Conservation (phyloP, 257 asterid genomes). For the Craterostigma plantagineum region DNA sequence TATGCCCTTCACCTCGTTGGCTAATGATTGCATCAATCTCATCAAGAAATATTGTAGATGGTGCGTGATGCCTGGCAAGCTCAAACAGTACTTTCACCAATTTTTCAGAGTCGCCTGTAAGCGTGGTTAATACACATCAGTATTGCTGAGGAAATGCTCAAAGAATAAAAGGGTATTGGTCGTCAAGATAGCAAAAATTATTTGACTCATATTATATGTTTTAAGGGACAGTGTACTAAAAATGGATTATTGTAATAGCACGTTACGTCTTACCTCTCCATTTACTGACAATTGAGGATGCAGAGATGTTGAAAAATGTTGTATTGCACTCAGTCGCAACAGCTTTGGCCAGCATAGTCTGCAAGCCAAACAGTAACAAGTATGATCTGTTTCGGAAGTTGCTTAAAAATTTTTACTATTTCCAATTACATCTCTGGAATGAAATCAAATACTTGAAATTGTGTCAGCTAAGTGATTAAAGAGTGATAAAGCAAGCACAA, state of each 20-base stretch:
- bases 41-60: slow-evolving; percentile 91
- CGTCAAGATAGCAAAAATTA: too few species aligned
- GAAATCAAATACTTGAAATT: too few species aligned
- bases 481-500: slow-evolving; percentile 7
- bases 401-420: too few species aligned
- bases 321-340: slow-evolving; percentile 99
- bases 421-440: too few species aligned
- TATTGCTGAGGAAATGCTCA: too few species aligned
- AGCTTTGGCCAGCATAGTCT: slow-evolving; percentile 99
- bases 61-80: slow-evolving; percentile 98
- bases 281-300: slow-evolving; percentile 97
- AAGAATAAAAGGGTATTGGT: too few species aligned
- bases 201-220: too few species aligned
- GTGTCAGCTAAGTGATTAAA: too few species aligned
- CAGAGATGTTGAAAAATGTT: slow-evolving; percentile 95
- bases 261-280: slow-evolving; percentile 71
- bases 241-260: too few species aligned
- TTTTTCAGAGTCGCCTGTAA: slow-evolving; percentile 94
- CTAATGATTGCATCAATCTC: slow-evolving; percentile 95
- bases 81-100: slow-evolving; percentile 85
- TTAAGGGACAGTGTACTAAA: too few species aligned
- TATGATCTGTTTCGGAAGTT: too few species aligned
- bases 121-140: too few species aligned
- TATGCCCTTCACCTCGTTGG: slow-evolving; percentile 96
- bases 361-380: slow-evolving; percentile 10